Base-by-base conservation (phyloP, 495 filamentous ascomycete species). In the Penicillium longicatenatum region DNA sequence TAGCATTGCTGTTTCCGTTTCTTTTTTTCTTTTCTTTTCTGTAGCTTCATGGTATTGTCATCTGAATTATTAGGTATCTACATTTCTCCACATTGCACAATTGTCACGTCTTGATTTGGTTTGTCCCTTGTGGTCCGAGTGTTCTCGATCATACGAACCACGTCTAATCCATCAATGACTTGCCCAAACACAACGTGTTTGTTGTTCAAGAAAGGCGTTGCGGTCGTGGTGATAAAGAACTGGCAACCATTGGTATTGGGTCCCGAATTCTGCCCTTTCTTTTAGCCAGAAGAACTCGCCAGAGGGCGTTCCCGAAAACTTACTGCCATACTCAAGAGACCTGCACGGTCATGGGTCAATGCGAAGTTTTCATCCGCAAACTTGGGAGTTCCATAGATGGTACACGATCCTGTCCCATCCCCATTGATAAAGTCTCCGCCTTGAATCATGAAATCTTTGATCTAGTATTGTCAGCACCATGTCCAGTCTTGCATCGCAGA, bases 141-240 rank as follows among this genome's bases (percentile, higher is more conserved):
- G 52, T 88, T 85, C 78, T 98, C 94, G 60, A 98, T 85, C 82
- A 96, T 98, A 50, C 70, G 78, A 37, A 96, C 84, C 10, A 97
- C 85, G 37, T 98, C 91, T 82, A 97, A 88, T 35, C 94, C 93
- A 44, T 92, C 89, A 46, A 92, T 78, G 2, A 98, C 93, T 67
- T 88, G 86, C 24, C 94, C 95, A 66, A 98, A 98, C 2, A 97
- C 92, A 42, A 98, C 93, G 68, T 98, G 95, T 71, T 96, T 97
- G 61, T 83, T 84, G 70, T 98, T 90, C n/a, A 98, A 76, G 68
- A 93, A 96, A 2, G 91, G 90, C 0, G 92, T 90, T 5, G 89
- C 77, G 11, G 87, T 88, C 0, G 89, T 92, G 3, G 91, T 97
- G 74, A 98, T 93, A 79, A 98, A 98, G 75, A 98, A 98, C 70